These are phyloP conservation scores for Spergularia marina DNA, from an alignment of 148 eudicot genomes.

Conservation along the genomic window DNA sequence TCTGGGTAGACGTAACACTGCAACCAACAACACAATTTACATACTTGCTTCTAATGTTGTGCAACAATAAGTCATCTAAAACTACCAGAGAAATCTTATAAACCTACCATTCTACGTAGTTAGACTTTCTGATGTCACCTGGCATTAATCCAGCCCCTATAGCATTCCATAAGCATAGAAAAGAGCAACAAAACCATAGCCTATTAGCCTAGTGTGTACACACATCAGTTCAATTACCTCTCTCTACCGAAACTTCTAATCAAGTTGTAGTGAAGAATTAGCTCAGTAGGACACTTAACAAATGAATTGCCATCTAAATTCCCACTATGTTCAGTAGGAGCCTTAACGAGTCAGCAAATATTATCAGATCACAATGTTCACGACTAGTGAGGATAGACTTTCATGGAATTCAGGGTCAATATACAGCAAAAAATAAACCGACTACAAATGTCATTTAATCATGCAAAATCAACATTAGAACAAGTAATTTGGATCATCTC, in stretches of 20 bases:
- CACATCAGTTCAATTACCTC: constrained; percentile 57
- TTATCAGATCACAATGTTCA: too few species aligned
- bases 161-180: neutral
- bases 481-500: too few species aligned
- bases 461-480: too few species aligned
- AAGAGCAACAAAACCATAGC: too few species aligned
- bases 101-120: neutral
- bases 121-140: neutral
- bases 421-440: too few species aligned
- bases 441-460: too few species aligned
- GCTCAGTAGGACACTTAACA: too few species aligned
- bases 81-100: neutral
- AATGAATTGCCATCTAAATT: too few species aligned
- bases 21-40: neutral
- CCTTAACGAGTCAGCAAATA: too few species aligned
- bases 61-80: neutral
- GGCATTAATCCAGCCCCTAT: neutral
- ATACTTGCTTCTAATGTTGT: neutral
- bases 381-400: too few species aligned
- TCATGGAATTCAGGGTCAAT: too few species aligned
- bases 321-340: too few species aligned
- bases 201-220: neutral
- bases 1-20: neutral
- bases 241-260: constrained; percentile 92
- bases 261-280: constrained; percentile 38